Percentiles rank a stretch among this genome's conserved stretches.
Evolutionary conservation across 306 rosid genomes (phyloP).

Genomic region (Ormosia emarginata): DNA sequence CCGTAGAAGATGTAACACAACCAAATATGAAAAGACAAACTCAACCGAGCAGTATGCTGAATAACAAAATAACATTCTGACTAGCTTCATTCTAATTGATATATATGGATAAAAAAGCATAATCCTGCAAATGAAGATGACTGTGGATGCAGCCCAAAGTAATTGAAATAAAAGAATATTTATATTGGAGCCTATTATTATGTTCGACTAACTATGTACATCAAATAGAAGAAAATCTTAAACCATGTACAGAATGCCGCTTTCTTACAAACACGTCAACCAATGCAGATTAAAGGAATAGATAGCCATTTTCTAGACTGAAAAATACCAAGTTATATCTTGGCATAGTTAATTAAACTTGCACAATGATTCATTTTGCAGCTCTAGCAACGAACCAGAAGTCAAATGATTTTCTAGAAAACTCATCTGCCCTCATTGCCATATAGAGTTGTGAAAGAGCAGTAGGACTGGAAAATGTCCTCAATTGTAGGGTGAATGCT

Average conservation of each 20-base stretch:
- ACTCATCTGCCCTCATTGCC: slow-evolving; percentile 30
- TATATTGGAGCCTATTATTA: neutral
- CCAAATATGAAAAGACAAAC: too few relatives aligned
- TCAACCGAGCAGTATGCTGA: neutral
- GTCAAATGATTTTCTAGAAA: neutral
- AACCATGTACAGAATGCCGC: too few relatives aligned
- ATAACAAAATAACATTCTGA: neutral
- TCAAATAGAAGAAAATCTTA: too few relatives aligned
- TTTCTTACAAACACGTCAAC: neutral
- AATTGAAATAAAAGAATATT: neutral
- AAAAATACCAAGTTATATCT: neutral
- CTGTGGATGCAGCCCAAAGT: neutral
- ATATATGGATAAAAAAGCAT: neutral
- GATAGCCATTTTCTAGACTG: neutral
- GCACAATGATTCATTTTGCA: neutral
- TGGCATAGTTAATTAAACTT: neutral
- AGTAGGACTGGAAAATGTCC: slow-evolving; percentile 8
- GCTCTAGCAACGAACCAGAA: neutral
- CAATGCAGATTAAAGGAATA: neutral
- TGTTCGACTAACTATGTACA: too few relatives aligned
- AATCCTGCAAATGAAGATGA: neutral
- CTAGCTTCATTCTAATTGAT: neutral
- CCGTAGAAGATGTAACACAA: neutral
- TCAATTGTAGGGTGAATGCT: slow-evolving; percentile 39
- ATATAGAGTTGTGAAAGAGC: slow-evolving; percentile 24